These are phyloP conservation scores for Lonicera japonica DNA, from an alignment of 129 eudicot species.

Conservation along the genomic window DNA sequence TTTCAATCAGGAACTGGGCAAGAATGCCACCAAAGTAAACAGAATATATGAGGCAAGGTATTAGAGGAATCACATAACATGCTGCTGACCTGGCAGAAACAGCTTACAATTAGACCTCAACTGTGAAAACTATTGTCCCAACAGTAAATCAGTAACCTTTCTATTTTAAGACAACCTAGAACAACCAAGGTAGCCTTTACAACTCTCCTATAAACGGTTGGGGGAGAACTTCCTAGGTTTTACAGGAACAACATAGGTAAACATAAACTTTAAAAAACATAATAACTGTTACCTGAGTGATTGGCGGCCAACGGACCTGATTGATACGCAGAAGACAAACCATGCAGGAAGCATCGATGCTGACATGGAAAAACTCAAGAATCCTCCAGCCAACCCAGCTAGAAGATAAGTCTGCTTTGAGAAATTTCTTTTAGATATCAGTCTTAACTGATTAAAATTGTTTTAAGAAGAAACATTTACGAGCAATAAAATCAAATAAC, in stretches of 20 bases:
- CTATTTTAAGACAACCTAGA: neutral
- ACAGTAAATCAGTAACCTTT: neutral
- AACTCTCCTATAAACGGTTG: neutral
- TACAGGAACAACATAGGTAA: too few relatives aligned
- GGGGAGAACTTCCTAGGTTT: too few relatives aligned
- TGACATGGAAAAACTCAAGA: conserved; percentile 55
- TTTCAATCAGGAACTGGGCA: conserved; percentile 70
- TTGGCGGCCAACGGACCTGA: conserved; percentile 41
- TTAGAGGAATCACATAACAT: conserved; percentile 52
- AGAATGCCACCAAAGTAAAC: conserved; percentile 80
- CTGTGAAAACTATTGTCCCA: neutral
- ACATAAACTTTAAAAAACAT: neutral
- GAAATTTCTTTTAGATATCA: conserved; percentile 11
- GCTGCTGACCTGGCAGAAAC: conserved; percentile 55
- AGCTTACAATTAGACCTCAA: conserved; percentile 23
- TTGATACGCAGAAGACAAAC: conserved; percentile 46
- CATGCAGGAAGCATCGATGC: conserved; percentile 78
- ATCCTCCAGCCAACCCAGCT: conserved; percentile 89
- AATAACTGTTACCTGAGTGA: conserved; percentile 53
- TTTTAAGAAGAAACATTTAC: conserved; percentile 5
- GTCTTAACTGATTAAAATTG: neutral
- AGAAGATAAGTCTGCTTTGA: conserved; percentile 53
- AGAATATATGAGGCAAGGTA: conserved; percentile 68
- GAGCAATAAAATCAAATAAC: conserved; percentile 14
- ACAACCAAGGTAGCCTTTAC: neutral